A percentile compares a stretch with the other conserved stretches of the same genome.
These are phyloP conservation scores for Colletotrichum neosansevieriae DNA, from an alignment of 2,329 filamentous ascomycete species.

Conservation along the genomic window DNA sequence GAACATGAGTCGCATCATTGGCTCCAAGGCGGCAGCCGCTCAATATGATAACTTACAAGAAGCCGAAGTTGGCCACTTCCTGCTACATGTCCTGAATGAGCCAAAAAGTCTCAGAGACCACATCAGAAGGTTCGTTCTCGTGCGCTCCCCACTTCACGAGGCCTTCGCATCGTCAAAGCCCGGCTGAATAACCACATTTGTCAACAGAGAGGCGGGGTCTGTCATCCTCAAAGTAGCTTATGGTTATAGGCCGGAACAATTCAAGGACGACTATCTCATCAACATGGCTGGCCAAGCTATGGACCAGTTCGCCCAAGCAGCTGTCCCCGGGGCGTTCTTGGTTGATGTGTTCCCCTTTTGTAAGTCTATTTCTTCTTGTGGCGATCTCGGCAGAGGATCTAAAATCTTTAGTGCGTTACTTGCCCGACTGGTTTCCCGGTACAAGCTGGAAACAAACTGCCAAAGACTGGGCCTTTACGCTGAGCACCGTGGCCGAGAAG, in stretches of 20 bases:
- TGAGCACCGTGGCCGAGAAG: slow-evolving; percentile 23
- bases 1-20: slow-evolving; percentile 57
- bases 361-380: neutral
- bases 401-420: slow-evolving; percentile 43
- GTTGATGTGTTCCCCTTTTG: slow-evolving; percentile 41
- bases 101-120: slow-evolving; percentile 55
- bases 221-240: slow-evolving; percentile 41
- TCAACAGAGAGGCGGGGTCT: slow-evolving; percentile 30
- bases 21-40: slow-evolving; percentile 53
- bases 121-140: slow-evolving; percentile 53
- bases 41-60: slow-evolving; percentile 58
- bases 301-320: slow-evolving; percentile 35
- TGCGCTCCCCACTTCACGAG: too few species aligned
- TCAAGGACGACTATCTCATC: slow-evolving; percentile 38
- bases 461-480: slow-evolving; percentile 23
- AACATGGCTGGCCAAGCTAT: slow-evolving; percentile 31
- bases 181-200: accelerated
- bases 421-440: slow-evolving; percentile 41
- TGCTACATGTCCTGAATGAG: slow-evolving; percentile 55
- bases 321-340: slow-evolving; percentile 38
- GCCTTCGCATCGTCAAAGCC: too few species aligned
- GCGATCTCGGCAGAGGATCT: too few species aligned
- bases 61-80: slow-evolving; percentile 56
- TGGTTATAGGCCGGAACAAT: slow-evolving; percentile 37
- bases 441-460: slow-evolving; percentile 37